Percentiles rank a stretch among this genome's conserved stretches.
Evolutionary conservation across 2,329 filamentous ascomycete genomes (phyloP).

Genomic region (Myriosclerotinia duriaeana): DNA sequence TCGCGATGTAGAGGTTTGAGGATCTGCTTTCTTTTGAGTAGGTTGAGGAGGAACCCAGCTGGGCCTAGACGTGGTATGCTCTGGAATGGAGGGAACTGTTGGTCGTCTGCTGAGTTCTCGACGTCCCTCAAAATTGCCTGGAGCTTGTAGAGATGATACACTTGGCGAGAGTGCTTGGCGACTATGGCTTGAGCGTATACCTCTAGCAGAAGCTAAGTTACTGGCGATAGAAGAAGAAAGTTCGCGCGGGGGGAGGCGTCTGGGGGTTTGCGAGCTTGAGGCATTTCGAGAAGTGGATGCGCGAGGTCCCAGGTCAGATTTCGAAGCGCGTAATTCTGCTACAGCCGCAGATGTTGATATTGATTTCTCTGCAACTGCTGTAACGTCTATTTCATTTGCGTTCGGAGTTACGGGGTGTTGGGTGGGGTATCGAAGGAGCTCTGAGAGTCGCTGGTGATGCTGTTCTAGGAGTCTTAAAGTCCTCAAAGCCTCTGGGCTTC

Average conservation of each 20-base stretch:
- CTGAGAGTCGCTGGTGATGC: constrained; percentile 81
- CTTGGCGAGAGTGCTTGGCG: constrained; percentile 70
- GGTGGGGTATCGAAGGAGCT: constrained; percentile 70
- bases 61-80: constrained; percentile 48
- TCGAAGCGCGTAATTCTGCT: constrained; percentile 39
- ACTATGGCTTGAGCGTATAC: constrained; percentile 66
- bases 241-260: constrained; percentile 59
- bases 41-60: constrained; percentile 52
- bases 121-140: constrained; percentile 65
- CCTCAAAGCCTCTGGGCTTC: constrained; percentile 70
- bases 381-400: constrained; percentile 36
- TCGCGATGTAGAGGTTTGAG: constrained; percentile 30
- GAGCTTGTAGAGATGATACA: constrained; percentile 70
- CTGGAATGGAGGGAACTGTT: constrained; percentile 55
- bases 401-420: constrained; percentile 35
- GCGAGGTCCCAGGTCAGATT: constrained; percentile 37
- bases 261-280: constrained; percentile 36
- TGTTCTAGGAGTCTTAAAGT: constrained; percentile 82
- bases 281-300: constrained; percentile 35
- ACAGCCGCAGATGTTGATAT: constrained; percentile 39
- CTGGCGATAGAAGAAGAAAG: constrained; percentile 81
- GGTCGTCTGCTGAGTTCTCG: constrained; percentile 49
- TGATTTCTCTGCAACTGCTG: constrained; percentile 35
- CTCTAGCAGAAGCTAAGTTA: constrained; percentile 81
- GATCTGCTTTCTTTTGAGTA: constrained; percentile 36